Evolutionary conservation across 176 grass and related monocot species (phyloP), one percentile per base, ranked within the genome.

Genomic region (Juncus inflexus): DNA sequence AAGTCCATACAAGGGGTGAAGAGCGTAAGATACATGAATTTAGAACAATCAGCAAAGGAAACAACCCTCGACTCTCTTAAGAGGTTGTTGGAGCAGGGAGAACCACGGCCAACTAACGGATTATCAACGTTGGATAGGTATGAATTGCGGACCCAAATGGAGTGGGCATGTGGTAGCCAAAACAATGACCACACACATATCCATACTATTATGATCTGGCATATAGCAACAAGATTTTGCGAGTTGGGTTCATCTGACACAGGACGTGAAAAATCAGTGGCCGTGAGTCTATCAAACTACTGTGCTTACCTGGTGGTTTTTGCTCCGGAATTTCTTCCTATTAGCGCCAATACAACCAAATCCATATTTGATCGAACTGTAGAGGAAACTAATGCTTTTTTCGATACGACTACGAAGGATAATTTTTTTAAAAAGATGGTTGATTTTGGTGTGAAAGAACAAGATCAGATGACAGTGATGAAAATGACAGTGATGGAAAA

Each of bases 181-280:
- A 28, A 28, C 19, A 28, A 28, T 28, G 19, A 28, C 19, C 38
- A 64, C 1, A 45, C 40, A 37, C 2, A 3, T n/a, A 55, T 45
- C 7, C 66, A 63, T 11, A 71, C 28, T 7, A 56, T 72, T 9
- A 47, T 64, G 76, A 66, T 72, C 7, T 72, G 76, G 76, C 76
- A 79, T 42, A 52, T 79, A 0, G 76, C 76, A 1, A 79, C 76
- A 1, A 42, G 38, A 11, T 71, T 71, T 50, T 79, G 56, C 35
- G 54, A 61, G 42, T 37, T 69, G 64, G 41, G 6, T 28, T n/a
- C 13, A 16, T 4, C 19, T 1, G 3, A 14, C 3, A 38, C 5
- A 5, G 0, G 39, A 4, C 3, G 5, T 3, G 11, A 12, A 15
- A 55, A 62, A 37, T 60, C 58, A 4, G 35, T 19, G 60, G 11